Base-by-base conservation (phyloP, 805 yeast genomes). In the Groenewaldozyma salmanticensis region DNA sequence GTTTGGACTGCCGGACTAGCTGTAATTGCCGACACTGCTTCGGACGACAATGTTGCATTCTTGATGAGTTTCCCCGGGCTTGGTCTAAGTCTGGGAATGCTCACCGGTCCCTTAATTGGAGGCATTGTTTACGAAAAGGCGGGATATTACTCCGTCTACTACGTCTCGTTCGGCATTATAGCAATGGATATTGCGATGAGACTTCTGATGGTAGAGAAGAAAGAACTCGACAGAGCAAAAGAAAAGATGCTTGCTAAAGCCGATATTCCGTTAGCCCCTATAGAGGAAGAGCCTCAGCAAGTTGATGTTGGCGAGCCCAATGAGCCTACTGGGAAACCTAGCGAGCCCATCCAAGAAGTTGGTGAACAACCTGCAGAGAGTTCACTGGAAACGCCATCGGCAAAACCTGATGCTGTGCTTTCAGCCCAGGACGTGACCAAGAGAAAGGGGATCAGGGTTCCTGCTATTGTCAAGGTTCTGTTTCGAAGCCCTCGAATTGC, bases 1-100 rank as follows among this genome's bases (percentile, higher is more conserved):
- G 62, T 59, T 17, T 60, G 65, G 65, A 50, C 57, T 2, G 61
- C 55, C 5, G 65, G 65, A 3, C 41, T 61, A 34, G 61, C 65
- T 3, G 50, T 60, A 21, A 32, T 60, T 9, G 48, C 54, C 9
- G 61, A 60, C 38, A 50, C 56, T 2, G 57, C 55, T 6, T 46
- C 52, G 5, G 50, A 53, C 7, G 54, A 53, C 13, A 43, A 52
- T 13, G 38, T 60, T 9, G 65, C 60, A 18, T 45, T 51, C 17
- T 40, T 47, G 18, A 46, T 60, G 54, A 55, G 61, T 17, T 46
- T 52, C 38, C 59, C 60, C 3, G 55, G 56, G n/a, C 42, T 52
- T 18, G 59, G 53, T 3, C 43, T 55, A 44, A 47, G 57, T 18
- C 18, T 59, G 29, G 65, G 62, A 7, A 46, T 46, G 5, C 47